Evolutionary conservation across 2,329 filamentous ascomycete genomes (phyloP).

Genomic region (Colletotrichum salicis): DNA sequence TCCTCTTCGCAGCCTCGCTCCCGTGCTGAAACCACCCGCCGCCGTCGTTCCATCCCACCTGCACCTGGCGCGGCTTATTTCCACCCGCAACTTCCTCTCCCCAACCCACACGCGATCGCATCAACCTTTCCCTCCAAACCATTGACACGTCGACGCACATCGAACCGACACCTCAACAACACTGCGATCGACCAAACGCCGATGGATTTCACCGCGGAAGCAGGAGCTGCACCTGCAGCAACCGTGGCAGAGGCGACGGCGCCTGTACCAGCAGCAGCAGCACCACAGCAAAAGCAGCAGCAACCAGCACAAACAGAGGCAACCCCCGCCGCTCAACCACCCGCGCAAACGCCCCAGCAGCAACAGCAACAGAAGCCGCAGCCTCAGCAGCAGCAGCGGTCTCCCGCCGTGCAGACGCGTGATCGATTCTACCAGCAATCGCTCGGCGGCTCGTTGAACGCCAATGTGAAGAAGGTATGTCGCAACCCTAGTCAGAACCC

Average conservation of each 20-base stretch:
- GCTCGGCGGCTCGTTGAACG: slow-evolving; percentile 72
- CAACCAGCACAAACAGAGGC: slow-evolving; percentile 17
- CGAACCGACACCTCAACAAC: neutral
- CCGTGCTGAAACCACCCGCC: slow-evolving; percentile 30
- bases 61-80: slow-evolving; percentile 28
- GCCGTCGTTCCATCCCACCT: slow-evolving; percentile 24
- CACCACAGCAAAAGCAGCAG: slow-evolving; percentile 15
- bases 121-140: neutral
- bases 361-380: slow-evolving; percentile 14
- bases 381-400: slow-evolving; percentile 33
- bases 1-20: slow-evolving; percentile 27
- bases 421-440: slow-evolving; percentile 72
- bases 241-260: slow-evolving; percentile 15
- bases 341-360: slow-evolving; percentile 33
- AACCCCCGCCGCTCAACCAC: slow-evolving; percentile 15
- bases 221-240: slow-evolving; percentile 23
- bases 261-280: neutral
- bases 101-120: neutral
- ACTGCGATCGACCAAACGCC: slow-evolving; percentile 11
- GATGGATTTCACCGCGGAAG: slow-evolving; percentile 30
- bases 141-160: neutral
- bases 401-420: slow-evolving; percentile 48
- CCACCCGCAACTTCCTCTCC: neutral
- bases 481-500: slow-evolving; percentile 4
- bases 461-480: slow-evolving; percentile 75